phyloP scores from a whole-genome alignment of 164 flowering plant species.

The Echeveria elegans region DNA sequence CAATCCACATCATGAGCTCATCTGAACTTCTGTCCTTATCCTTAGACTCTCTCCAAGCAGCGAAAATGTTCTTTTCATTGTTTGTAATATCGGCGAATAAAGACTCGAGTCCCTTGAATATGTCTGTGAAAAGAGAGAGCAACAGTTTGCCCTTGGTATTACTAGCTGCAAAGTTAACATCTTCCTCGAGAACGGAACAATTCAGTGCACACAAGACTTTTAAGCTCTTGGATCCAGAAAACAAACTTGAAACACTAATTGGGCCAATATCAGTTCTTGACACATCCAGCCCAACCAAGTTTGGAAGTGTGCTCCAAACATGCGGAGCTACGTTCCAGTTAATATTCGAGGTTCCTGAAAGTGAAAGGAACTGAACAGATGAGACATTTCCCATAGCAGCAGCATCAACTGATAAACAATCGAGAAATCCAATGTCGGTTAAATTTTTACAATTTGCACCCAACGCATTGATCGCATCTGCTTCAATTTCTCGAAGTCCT shows the following conservation, averaged over 20 bases:
- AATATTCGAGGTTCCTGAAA: conserved; percentile 71
- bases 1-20: conserved; percentile 80
- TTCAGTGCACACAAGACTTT: conserved; percentile 77
- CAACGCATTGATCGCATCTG: conserved; percentile 67
- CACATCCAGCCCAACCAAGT: conserved; percentile 73
- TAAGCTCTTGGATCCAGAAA: conserved; percentile 57
- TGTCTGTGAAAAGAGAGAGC: conserved; percentile 51
- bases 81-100: conserved; percentile 45
- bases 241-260: conserved; percentile 42
- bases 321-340: conserved; percentile 59
- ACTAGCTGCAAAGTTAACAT: conserved; percentile 26
- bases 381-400: conserved; percentile 49
- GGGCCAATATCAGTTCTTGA: conserved; percentile 74
- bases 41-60: conserved; percentile 53
- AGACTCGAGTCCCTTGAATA: conserved; percentile 56
- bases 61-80: conserved; percentile 43
- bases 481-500: conserved; percentile 68
- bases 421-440: conserved; percentile 74
- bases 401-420: conserved; percentile 64
- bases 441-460: conserved; percentile 61
- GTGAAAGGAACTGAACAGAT: conserved; percentile 68
- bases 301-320: conserved; percentile 66
- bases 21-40: conserved; percentile 35
- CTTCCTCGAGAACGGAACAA: conserved; percentile 67
- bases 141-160: conserved; percentile 56